A percentile compares a stretch with the other conserved stretches of the same genome.
Evolutionary conservation across 306 rosid genomes (phyloP).

Genomic region (Cyclanthera cordifolia): DNA sequence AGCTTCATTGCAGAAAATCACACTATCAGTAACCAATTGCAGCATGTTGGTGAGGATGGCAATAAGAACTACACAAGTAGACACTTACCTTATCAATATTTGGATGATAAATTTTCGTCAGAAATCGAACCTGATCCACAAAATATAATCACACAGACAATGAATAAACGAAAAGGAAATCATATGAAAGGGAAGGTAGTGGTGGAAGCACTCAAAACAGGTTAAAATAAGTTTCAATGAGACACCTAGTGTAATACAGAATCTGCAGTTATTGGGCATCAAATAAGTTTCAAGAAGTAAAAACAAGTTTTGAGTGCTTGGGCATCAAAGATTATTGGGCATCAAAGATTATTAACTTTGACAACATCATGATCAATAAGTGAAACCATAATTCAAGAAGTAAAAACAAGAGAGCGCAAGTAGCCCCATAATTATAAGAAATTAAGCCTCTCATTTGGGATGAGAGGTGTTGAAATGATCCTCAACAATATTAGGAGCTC

Average conservation of each 20-base stretch:
- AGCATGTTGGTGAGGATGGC: not conserved
- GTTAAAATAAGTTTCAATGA: not conserved
- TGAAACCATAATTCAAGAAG: not conserved
- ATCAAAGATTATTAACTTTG: not conserved
- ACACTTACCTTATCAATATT: constrained; percentile 81
- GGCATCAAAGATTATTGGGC: not conserved
- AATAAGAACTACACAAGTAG: constrained; percentile 9
- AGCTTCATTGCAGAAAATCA: constrained; percentile 11
- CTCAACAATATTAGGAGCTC: not conserved
- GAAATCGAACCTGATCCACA: constrained; percentile 72
- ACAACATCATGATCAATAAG: not conserved
- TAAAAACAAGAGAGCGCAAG: not conserved
- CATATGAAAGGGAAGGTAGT: not conserved
- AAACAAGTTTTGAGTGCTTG: no score
- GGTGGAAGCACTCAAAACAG: constrained; percentile 5
- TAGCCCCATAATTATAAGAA: not conserved
- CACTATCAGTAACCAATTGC: not conserved
- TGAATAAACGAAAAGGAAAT: constrained; percentile 7
- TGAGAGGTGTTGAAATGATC: not conserved
- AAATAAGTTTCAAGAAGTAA: no score
- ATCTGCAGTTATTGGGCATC: not conserved
- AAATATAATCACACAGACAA: not conserved
- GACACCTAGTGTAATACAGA: not conserved
- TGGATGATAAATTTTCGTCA: constrained; percentile 92
- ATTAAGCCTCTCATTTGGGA: not conserved